Conservation (phyloP, 768 basidiomycete species). For the Amanita inopinata region DNA sequence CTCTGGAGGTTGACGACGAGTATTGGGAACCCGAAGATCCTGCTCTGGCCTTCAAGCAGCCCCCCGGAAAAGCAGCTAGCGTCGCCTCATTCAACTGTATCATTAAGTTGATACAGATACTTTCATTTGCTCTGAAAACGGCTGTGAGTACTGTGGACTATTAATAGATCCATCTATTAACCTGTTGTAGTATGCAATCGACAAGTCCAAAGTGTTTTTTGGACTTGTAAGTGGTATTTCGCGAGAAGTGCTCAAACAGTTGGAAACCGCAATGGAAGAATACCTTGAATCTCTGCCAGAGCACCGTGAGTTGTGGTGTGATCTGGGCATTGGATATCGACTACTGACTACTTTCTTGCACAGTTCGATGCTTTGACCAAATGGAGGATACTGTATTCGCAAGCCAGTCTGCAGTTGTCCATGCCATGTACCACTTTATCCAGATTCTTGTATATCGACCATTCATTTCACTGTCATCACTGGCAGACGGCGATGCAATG, state of each 20-base stretch:
- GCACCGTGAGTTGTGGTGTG: constrained; percentile 38
- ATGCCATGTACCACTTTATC: constrained; percentile 48
- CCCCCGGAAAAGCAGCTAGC: constrained; percentile 43
- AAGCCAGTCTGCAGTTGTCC: constrained; percentile 47
- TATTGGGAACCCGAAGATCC: constrained; percentile 58
- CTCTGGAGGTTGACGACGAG: constrained; percentile 74
- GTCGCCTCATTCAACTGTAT: constrained; percentile 55
- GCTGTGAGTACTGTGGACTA: constrained; percentile 36
- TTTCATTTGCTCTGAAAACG: constrained; percentile 59
- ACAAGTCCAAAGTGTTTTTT: constrained; percentile 47
- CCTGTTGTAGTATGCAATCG: constrained; percentile 52
- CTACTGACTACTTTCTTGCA: constrained; percentile 7
- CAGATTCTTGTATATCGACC: constrained; percentile 65
- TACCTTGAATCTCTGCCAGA: constrained; percentile 66
- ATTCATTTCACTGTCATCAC: constrained; percentile 40
- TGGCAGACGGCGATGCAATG: constrained; percentile 14
- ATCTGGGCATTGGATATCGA: neutral
- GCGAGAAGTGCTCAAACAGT: constrained; percentile 50
- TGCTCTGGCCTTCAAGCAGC: constrained; percentile 54
- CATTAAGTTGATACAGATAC: constrained; percentile 59
- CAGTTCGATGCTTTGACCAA: constrained; percentile 53
- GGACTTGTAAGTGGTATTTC: constrained; percentile 44
- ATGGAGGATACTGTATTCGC: constrained; percentile 38
- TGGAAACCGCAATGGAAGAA: constrained; percentile 60
- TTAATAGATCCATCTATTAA: neutral